phyloP scores from a whole-genome alignment of 495 filamentous ascomycete species.

The Penicillium alfredii region DNA sequence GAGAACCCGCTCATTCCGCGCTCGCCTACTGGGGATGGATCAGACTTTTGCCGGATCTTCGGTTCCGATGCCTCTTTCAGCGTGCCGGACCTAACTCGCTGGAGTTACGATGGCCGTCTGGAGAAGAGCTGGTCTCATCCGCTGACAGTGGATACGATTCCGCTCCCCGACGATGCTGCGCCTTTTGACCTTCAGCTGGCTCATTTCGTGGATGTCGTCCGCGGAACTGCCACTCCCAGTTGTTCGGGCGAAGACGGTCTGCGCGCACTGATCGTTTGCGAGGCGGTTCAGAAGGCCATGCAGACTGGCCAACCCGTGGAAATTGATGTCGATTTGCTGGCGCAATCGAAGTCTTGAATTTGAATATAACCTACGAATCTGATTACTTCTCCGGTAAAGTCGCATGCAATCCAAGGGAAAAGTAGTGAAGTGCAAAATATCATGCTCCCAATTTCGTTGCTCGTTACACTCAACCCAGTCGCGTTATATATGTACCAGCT shows the following conservation, averaged over 20 bases:
- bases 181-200: constrained; percentile 52
- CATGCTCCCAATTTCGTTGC: too few species aligned
- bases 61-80: constrained; percentile 49
- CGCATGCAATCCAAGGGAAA: too few species aligned
- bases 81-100: constrained; percentile 50
- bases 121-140: constrained; percentile 30
- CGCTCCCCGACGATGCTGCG: constrained; percentile 31
- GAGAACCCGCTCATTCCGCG: constrained; percentile 51
- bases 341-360: too few species aligned
- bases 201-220: constrained; percentile 51
- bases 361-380: too few species aligned
- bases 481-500: too few species aligned
- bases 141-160: constrained; percentile 26
- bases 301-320: constrained; percentile 33
- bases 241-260: constrained; percentile 43
- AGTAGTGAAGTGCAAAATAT: too few species aligned
- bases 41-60: constrained; percentile 53
- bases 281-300: constrained; percentile 38
- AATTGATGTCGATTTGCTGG: constrained; percentile 21
- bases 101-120: constrained; percentile 40
- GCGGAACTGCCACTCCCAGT: constrained; percentile 35
- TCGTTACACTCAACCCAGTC: too few species aligned
- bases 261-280: constrained; percentile 39
- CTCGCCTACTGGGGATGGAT: constrained; percentile 17
- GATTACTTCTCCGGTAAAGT: too few species aligned